Evolutionary conservation across 2,329 filamentous ascomycete species (phyloP), one percentile per base, ranked within the genome.

Genomic region (Chaetomiaceae sp.): DNA sequence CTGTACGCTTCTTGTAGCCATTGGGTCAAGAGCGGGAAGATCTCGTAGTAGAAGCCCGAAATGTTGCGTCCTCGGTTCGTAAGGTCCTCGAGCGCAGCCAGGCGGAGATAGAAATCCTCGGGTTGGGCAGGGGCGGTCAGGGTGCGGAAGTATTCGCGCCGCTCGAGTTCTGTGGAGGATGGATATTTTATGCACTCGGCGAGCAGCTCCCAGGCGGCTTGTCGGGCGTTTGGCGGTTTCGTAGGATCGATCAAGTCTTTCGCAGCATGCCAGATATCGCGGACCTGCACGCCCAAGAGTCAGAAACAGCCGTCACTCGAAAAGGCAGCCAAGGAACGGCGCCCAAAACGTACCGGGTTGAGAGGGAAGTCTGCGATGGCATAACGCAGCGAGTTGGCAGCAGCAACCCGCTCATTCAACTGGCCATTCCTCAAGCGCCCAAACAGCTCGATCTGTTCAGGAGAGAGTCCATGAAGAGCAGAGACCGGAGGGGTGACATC

Each of bases 11-110:
- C 69, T 43, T 73, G 70, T 14, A 87, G 72, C 83, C 83, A 86
- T 34, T 62, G 68, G 4, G 78, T 83, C 34, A 87, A 65, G 8
- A 86, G 66, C 2, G 82, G 81, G 37, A 86, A 73, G 6, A 85
- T 72, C 23, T 85, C 79, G 63, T 85, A 85, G 58, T 86, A 81
- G 58, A 87, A 86, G 0, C 83, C 83, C 6, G 80, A 74, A 8
- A 87, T 67, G 54, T 82, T 73, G 44, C 81, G 81, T 20, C 82
- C 83, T 48, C 76, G 71, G 34, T 76, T 77, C 2, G 82, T 83
- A 49, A 87, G 69, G 48, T 83, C 78, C 25, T 79, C 73, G 17
- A 87, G 70, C 14, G 82, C 78, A 25, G 74, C 74, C n/a, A 87
- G 75, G 63, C 86, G 83, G 5, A 85, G 67, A 61, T 83, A 75